Conservation (phyloP, 2,329 filamentous ascomycete genomes). For the Cladosporium sp. region DNA sequence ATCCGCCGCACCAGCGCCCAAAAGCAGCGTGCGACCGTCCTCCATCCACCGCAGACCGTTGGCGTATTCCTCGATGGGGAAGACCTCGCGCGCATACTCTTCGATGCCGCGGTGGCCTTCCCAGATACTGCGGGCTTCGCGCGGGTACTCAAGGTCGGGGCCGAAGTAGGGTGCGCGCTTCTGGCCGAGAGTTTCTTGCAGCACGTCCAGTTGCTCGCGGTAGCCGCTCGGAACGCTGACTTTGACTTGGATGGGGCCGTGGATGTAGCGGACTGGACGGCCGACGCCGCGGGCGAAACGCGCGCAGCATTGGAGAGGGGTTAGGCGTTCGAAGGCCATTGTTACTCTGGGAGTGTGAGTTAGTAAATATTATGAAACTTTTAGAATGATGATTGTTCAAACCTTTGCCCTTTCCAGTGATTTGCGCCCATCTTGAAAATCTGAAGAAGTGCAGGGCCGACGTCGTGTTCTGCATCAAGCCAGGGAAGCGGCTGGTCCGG, state of each 20-base stretch:
- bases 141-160: constrained; percentile 59
- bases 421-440: constrained; percentile 89
- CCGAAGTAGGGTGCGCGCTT: constrained; percentile 60
- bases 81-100: constrained; percentile 92
- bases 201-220: constrained; percentile 72
- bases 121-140: constrained; percentile 78
- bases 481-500: constrained; percentile 85
- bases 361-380: not conserved
- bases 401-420: constrained; percentile 72
- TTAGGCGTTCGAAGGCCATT: constrained; percentile 84
- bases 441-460: constrained; percentile 86
- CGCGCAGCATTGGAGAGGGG: constrained; percentile 77
- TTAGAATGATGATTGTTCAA: not conserved
- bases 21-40: constrained; percentile 26
- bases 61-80: constrained; percentile 88
- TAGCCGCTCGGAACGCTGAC: constrained; percentile 87
- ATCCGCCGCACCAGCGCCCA: constrained; percentile 1
- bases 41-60: constrained; percentile 94
- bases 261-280: constrained; percentile 72
- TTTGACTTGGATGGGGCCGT: constrained; percentile 74
- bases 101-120: constrained; percentile 86
- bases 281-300: constrained; percentile 76
- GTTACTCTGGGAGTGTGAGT: constrained; percentile 58
- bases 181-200: constrained; percentile 57
- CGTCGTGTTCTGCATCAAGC: constrained; percentile 94